Percentiles rank a stretch among this genome's conserved stretches.
Evolutionary conservation across 2,329 filamentous ascomycete genomes (phyloP).

Genomic region (Diaporthe citrichinensis): DNA sequence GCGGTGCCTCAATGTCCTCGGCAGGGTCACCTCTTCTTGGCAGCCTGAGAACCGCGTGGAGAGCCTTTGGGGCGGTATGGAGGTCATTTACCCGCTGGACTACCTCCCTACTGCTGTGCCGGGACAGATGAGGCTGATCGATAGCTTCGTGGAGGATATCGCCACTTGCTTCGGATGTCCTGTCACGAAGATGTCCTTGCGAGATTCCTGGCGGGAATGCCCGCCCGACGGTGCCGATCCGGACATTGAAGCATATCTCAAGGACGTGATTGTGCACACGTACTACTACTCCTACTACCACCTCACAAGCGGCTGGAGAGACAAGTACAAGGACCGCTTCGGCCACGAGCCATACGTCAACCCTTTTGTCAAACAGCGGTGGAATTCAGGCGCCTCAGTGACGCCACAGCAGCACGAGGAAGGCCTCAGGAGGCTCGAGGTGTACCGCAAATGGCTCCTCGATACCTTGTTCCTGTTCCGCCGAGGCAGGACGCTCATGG

Average conservation of each 20-base stretch:
- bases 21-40: background rate
- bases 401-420: background rate
- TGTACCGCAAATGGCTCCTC: constrained; percentile 16
- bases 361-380: constrained; percentile 9
- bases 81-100: constrained; percentile 22
- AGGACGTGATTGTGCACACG: constrained; percentile 21
- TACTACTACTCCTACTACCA: constrained; percentile 28
- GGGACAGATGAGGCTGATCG: constrained; percentile 1
- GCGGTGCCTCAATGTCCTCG: background rate
- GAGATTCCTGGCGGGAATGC: background rate
- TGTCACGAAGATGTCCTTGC: constrained; percentile 2
- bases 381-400: constrained; percentile 6
- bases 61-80: background rate
- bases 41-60: background rate
- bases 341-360: constrained; percentile 25
- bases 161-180: background rate
- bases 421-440: background rate
- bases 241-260: constrained; percentile 19
- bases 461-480: background rate
- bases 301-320: background rate
- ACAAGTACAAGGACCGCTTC: background rate
- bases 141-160: constrained; percentile 20
- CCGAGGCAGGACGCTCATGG: background rate
- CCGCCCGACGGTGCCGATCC: background rate
- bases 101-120: background rate